Conservation (phyloP, 2,329 filamentous ascomycete genomes). For the Plenodomus biglobosus region DNA sequence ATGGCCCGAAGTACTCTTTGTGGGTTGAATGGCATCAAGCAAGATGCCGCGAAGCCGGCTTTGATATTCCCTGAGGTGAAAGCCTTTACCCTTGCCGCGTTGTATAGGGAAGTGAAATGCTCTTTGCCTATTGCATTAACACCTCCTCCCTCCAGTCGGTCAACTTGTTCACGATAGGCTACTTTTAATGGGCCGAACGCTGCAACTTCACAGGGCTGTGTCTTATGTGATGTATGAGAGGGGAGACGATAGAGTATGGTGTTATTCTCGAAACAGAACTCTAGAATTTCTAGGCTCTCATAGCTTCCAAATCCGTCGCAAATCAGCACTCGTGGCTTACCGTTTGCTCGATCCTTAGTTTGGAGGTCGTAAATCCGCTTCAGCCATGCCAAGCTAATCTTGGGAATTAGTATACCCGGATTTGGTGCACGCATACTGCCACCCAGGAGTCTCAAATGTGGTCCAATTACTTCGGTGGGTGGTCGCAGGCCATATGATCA, state of each 20-base stretch:
- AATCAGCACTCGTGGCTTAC: constrained; percentile 1
- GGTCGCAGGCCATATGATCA: constrained; percentile 18
- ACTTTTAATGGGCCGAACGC: constrained; percentile 2
- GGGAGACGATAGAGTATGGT: constrained; percentile 16
- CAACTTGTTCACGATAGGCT: constrained; percentile 1
- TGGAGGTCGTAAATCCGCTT: constrained; percentile 1
- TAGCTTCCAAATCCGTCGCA: constrained; percentile 35
- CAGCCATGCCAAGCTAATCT: constrained; percentile 2
- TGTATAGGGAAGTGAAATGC: constrained; percentile 4
- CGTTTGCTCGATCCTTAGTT: constrained; percentile 1
- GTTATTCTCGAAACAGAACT: constrained; percentile 38
- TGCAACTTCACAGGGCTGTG: background rate
- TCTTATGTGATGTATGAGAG: background rate
- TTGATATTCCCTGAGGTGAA: constrained; percentile 32
- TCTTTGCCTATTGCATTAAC: constrained; percentile 1
- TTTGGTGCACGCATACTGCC: background rate
- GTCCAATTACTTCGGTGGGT: constrained; percentile 9
- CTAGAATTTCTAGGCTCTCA: constrained; percentile 38
- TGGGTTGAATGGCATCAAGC: constrained; percentile 31
- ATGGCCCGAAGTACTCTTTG: constrained; percentile 21
- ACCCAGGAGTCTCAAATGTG: constrained; percentile 10
- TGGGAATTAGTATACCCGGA: constrained; percentile 1
- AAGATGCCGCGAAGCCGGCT: constrained; percentile 21
- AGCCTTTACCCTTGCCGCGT: constrained; percentile 11
- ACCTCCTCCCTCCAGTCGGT: background rate